phyloP scores from a whole-genome alignment of 345 rosid genomes.

The Pistacia vera region DNA sequence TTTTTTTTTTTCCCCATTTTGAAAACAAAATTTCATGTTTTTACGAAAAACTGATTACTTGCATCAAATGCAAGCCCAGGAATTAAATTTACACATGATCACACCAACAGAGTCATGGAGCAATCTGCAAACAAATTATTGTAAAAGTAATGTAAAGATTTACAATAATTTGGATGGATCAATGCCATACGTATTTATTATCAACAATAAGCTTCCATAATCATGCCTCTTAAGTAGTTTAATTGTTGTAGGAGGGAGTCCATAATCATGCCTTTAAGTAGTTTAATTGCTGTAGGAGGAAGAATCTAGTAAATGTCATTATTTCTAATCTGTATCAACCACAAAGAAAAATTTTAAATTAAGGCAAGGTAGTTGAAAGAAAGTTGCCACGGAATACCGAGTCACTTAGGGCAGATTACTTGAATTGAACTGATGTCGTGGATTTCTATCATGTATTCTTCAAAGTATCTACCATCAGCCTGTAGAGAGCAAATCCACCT shows the following conservation, averaged over 20 bases:
- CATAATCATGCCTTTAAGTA: not conserved
- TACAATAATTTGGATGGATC: too few relatives aligned
- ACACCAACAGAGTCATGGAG: not conserved
- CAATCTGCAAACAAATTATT: not conserved
- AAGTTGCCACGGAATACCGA: not conserved
- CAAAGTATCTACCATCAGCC: conserved; percentile 57
- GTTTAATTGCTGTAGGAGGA: not conserved
- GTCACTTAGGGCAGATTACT: not conserved
- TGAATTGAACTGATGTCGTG: conserved; percentile 8
- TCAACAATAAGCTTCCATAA: too few relatives aligned
- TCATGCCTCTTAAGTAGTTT: not conserved
- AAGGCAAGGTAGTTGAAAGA: not conserved
- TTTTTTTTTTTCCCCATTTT: too few relatives aligned
- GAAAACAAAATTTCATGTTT: not conserved
- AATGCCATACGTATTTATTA: too few relatives aligned
- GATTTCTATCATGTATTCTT: conserved; percentile 29
- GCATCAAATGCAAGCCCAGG: not conserved
- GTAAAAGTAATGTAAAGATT: too few relatives aligned
- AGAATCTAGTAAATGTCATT: not conserved
- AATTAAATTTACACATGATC: not conserved
- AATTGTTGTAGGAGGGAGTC: not conserved
- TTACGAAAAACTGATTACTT: not conserved
- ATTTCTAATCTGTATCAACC: not conserved
- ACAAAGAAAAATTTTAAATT: not conserved
- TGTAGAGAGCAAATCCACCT: conserved; percentile 84